phyloP scores from a whole-genome alignment of 78 protist species.

The Blattamonas nauphoetae region DNA sequence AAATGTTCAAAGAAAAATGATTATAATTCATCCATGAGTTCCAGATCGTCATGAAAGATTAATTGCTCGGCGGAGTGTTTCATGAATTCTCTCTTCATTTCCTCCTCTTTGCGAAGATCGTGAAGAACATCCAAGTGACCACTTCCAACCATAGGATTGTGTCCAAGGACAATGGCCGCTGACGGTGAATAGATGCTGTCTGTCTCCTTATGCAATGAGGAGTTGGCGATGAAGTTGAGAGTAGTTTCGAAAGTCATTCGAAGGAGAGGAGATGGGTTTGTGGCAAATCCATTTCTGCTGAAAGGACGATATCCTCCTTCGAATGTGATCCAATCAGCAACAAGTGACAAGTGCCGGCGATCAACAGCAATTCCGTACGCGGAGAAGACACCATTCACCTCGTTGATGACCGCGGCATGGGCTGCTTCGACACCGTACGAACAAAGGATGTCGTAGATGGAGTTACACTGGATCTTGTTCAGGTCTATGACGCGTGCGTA shows the following conservation, averaged over 20 bases:
- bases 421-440: slow-evolving; percentile 81
- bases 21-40: too few relatives aligned
- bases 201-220: slow-evolving; percentile 13
- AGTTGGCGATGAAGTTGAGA: slow-evolving; percentile 27
- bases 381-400: slow-evolving; percentile 69
- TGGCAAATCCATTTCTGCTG: slow-evolving; percentile 51
- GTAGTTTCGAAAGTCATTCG: slow-evolving; percentile 76
- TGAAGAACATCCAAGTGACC: slow-evolving; percentile 24
- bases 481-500: too few relatives aligned
- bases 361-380: slow-evolving; percentile 93
- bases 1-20: too few relatives aligned
- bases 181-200: slow-evolving; percentile 15
- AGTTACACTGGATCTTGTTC: slow-evolving; percentile 57
- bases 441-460: slow-evolving; percentile 28
- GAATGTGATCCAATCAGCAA: slow-evolving; percentile 85
- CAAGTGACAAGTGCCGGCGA: slow-evolving; percentile 72
- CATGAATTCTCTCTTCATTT: too few relatives aligned
- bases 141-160: slow-evolving; percentile 14
- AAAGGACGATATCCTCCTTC: slow-evolving; percentile 53
- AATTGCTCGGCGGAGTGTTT: too few relatives aligned
- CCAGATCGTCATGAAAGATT: too few relatives aligned
- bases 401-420: slow-evolving; percentile 55
- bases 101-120: neutral
- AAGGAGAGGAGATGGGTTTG: slow-evolving; percentile 36
- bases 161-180: slow-evolving; percentile 35